phyloP scores from a whole-genome alignment of 331 rosid genomes.

The Spiraea crenata region DNA sequence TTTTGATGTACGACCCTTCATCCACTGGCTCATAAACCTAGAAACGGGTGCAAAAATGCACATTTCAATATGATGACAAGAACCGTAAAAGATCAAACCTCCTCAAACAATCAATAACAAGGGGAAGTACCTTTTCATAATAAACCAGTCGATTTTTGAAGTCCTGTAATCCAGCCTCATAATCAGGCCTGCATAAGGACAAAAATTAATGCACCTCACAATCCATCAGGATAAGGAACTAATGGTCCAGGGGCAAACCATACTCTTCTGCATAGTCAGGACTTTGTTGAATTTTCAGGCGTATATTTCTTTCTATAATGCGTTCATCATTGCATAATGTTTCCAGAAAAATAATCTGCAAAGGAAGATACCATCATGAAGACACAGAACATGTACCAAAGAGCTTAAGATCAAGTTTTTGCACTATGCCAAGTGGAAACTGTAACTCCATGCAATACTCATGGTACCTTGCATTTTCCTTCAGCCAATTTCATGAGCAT shows the following conservation, averaged over 20 bases:
- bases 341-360: conserved; percentile 95
- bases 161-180: conserved; percentile 86
- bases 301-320: conserved; percentile 91
- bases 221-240: conserved; percentile 21
- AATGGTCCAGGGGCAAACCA: conserved; percentile 38
- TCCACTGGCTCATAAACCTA: conserved; percentile 93
- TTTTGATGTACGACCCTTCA: conserved; percentile 98
- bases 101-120: conserved; percentile 24
- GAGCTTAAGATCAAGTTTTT: conserved; percentile 18
- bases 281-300: conserved; percentile 97
- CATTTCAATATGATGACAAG: conserved; percentile 17
- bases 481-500: conserved; percentile 98
- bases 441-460: conserved; percentile 10
- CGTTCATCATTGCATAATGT: conserved; percentile 89
- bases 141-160: conserved; percentile 78
- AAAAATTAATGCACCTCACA: conserved; percentile 25
- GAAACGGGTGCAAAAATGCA: conserved; percentile 27
- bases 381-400: conserved; percentile 25
- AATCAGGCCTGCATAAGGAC: conserved; percentile 76
- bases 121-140: conserved; percentile 69
- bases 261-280: conserved; percentile 99
- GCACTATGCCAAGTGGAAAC: conserved; percentile 17
- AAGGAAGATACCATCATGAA: background rate
- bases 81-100: conserved; percentile 5
- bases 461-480: conserved; percentile 93